Evolutionary conservation across 2,329 filamentous ascomycete genomes (phyloP).

Genomic region (Trichoderma citrinoviride): DNA sequence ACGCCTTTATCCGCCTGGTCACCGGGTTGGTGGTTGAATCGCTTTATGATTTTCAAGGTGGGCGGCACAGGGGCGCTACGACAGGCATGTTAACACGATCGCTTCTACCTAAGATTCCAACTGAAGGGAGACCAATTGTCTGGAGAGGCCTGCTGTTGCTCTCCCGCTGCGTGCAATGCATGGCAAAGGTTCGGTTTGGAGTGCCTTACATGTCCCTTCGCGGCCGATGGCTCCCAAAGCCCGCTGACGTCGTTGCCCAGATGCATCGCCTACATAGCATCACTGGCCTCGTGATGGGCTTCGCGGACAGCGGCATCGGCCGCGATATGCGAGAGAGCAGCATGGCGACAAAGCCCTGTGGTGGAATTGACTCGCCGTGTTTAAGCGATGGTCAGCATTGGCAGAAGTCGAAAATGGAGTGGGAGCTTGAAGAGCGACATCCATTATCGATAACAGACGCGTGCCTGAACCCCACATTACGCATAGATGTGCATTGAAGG

Average conservation of each 20-base stretch:
- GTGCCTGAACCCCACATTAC: neutral
- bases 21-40: slow-evolving; percentile 20
- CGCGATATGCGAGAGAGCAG: slow-evolving; percentile 5
- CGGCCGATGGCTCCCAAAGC: neutral
- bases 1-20: slow-evolving; percentile 2
- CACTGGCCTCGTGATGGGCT: neutral
- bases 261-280: neutral
- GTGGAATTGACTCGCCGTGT: neutral
- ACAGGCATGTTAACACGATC: neutral
- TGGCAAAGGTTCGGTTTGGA: neutral
- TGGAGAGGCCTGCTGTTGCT: neutral
- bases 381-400: neutral
- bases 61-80: neutral
- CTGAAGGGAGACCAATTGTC: neutral
- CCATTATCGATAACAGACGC: slow-evolving; percentile 10
- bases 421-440: neutral
- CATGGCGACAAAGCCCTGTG: slow-evolving; percentile 5
- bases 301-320: neutral
- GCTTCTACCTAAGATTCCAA: neutral
- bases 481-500: neutral
- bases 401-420: neutral
- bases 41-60: neutral
- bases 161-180: neutral
- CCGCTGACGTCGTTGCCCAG: neutral
- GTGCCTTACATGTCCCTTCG: slow-evolving; percentile 10